Percentiles rank a stretch among this genome's conserved stretches.
Evolutionary conservation across 495 filamentous ascomycete genomes (phyloP).

Genomic region (Penicillium manginii): DNA sequence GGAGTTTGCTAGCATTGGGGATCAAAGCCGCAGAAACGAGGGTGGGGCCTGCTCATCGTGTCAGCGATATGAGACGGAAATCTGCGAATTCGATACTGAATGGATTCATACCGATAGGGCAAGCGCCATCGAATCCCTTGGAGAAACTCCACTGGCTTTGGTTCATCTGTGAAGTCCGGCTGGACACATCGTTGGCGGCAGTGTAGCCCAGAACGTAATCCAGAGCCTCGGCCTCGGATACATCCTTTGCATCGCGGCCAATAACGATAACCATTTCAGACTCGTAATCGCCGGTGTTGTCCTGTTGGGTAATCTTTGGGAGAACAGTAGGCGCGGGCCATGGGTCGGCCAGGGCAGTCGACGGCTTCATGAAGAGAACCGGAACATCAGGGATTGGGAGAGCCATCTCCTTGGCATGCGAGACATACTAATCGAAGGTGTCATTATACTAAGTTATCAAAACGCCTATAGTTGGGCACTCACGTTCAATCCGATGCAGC

Average conservation of each 20-base stretch:
- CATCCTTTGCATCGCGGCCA: conserved; percentile 68
- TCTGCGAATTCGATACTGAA: not conserved
- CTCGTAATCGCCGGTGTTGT: conserved; percentile 74
- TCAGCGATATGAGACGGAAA: not conserved
- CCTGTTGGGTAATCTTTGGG: conserved; percentile 58
- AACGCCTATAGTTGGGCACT: conserved; percentile 11
- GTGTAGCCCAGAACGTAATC: conserved; percentile 80
- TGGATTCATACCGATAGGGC: conserved; percentile 63
- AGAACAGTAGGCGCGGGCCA: conserved; percentile 68
- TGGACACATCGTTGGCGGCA: conserved; percentile 80
- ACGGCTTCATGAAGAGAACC: conserved; percentile 81
- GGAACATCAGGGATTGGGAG: conserved; percentile 75
- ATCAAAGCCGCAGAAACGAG: conserved; percentile 57
- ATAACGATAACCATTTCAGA: conserved; percentile 81
- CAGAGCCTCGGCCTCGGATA: conserved; percentile 69
- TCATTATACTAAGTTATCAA: not conserved
- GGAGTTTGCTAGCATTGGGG: conserved; percentile 66
- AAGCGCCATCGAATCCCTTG: conserved; percentile 84
- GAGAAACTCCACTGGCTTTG: conserved; percentile 81
- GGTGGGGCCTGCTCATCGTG: conserved; percentile 45
- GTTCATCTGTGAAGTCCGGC: conserved; percentile 78
- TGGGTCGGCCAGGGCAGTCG: conserved; percentile 69
- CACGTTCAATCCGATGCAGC: conserved; percentile 79
- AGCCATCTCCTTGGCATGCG: conserved; percentile 76
- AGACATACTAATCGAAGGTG: conserved; percentile 57